These are phyloP conservation scores for Musa acuminata DNA, from an alignment of 176 grass and related monocot genomes.

Conservation along the genomic window DNA sequence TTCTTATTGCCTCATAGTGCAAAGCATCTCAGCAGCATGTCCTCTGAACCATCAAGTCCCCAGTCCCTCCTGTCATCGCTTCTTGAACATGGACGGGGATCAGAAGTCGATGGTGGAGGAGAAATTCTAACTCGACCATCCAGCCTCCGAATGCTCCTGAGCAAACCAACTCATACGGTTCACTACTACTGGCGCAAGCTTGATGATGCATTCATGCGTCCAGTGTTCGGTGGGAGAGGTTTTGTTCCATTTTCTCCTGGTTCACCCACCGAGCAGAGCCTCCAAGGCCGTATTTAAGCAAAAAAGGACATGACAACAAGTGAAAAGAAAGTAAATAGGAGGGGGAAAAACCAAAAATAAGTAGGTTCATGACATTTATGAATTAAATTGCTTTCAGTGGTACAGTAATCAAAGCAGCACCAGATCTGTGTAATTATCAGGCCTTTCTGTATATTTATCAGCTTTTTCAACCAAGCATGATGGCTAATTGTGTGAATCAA, in stretches of 20 bases:
- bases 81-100: conserved; percentile 37
- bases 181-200: conserved; percentile 99
- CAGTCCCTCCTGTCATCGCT: conserved; percentile 57
- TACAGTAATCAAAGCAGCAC: too few species aligned
- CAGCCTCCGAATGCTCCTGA: conserved; percentile 87
- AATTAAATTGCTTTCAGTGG: too few species aligned
- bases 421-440: too few species aligned
- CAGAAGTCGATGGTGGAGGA: conserved; percentile 37
- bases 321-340: not conserved
- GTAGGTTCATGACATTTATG: too few species aligned
- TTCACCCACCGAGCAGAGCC: conserved; percentile 54
- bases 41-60: conserved; percentile 56
- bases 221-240: conserved; percentile 76
- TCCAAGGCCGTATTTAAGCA: conserved; percentile 1
- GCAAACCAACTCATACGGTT: conserved; percentile 71
- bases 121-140: conserved; percentile 37
- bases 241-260: conserved; percentile 66
- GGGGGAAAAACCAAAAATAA: too few species aligned
- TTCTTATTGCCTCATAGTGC: conserved; percentile 37
- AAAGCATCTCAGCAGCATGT: conserved; percentile 5
- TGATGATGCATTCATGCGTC: conserved; percentile 84
- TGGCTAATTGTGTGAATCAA: too few species aligned
- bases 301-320: not conserved
- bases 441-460: too few species aligned
- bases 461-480: too few species aligned